A percentile compares a stretch with the other conserved stretches of the same genome.
Evolutionary conservation across 148 eudicot species (phyloP).

Genomic region (Selenicereus undatus): DNA sequence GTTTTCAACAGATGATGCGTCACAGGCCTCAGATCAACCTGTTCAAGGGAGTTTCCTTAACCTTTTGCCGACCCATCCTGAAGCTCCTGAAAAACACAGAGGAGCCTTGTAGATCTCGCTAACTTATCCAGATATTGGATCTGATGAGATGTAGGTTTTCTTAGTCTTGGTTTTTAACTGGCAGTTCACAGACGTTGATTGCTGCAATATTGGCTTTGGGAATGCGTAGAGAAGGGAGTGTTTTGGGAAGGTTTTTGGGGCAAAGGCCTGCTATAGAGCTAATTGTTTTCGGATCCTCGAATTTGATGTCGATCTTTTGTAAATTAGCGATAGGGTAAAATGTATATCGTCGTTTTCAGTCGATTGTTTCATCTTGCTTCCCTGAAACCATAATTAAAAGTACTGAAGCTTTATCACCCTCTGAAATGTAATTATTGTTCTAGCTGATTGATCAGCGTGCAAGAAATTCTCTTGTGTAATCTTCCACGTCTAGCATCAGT

Average conservation of each 20-base stretch:
- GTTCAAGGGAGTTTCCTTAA: constrained; percentile 79
- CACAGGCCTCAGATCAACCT: constrained; percentile 44
- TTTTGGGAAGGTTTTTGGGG: constrained; percentile 15
- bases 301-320: constrained; percentile 35
- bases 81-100: constrained; percentile 39
- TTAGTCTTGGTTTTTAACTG: constrained; percentile 29
- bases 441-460: constrained; percentile 24
- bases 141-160: background rate
- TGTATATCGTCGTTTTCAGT: constrained; percentile 27
- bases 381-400: background rate
- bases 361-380: constrained; percentile 19
- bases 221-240: constrained; percentile 15
- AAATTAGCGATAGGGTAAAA: constrained; percentile 33
- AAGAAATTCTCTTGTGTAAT: background rate
- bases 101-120: constrained; percentile 32
- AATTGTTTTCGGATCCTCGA: constrained; percentile 22
- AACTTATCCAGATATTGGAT: constrained; percentile 16
- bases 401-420: constrained; percentile 9
- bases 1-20: constrained; percentile 51
- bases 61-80: constrained; percentile 61
- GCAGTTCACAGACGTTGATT: constrained; percentile 19
- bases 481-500: background rate
- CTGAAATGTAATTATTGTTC: constrained; percentile 29
- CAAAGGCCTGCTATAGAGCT: constrained; percentile 19
- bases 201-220: constrained; percentile 19